Evolutionary conservation across 2,329 filamentous ascomycete genomes (phyloP).

Genomic region (Sphaerulina populicola): DNA sequence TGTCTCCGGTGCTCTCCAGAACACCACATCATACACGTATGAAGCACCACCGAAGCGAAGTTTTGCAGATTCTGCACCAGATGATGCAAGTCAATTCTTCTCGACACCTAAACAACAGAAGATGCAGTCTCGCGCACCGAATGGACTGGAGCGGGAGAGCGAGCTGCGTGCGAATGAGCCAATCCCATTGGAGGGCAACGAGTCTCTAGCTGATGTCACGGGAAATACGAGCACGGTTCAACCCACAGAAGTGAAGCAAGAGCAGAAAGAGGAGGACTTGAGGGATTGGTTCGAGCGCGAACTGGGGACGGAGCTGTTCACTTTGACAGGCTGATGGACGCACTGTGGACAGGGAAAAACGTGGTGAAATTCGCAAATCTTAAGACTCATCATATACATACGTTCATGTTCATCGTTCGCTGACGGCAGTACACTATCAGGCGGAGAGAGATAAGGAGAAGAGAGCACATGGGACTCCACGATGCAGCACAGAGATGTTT

Average conservation of each 20-base stretch:
- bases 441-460: no score
- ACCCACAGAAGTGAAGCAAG: not conserved
- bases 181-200: not conserved
- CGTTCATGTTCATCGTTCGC: no score
- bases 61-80: conserved; percentile 2
- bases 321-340: conserved; percentile 15
- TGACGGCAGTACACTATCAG: no score
- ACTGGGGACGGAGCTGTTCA: conserved; percentile 25
- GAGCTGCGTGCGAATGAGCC: not conserved
- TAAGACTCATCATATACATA: no score
- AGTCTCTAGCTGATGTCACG: not conserved
- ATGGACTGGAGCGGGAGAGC: not conserved
- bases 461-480: not conserved
- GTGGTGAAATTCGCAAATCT: no score
- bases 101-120: conserved; percentile 7
- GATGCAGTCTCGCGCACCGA: not conserved
- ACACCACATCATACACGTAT: not conserved
- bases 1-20: not conserved
- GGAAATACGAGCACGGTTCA: not conserved
- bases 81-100: conserved; percentile 1
- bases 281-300: conserved; percentile 26
- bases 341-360: no score
- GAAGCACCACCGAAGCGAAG: not conserved
- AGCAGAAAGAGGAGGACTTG: conserved; percentile 12
- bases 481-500: not conserved